phyloP scores from a whole-genome alignment of 2,329 filamentous ascomycete genomes.

The Aspergillus novoparasiticus region DNA sequence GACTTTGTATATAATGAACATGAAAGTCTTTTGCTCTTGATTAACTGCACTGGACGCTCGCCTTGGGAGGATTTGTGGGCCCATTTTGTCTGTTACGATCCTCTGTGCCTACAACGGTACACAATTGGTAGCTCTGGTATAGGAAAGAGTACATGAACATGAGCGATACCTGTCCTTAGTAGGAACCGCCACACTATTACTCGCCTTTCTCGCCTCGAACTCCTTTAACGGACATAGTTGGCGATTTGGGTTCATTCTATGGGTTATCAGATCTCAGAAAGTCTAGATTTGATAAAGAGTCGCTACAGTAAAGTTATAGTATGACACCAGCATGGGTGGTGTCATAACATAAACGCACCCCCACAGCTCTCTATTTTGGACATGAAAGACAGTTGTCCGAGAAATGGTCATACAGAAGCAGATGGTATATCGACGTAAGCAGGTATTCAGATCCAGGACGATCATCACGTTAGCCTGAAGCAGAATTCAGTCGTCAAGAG shows the following conservation, averaged over 20 bases:
- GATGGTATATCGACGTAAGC: neutral
- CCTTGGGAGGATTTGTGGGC: neutral
- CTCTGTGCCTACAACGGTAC: too few relatives aligned
- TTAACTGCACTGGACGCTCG: neutral
- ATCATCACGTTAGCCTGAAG: neutral
- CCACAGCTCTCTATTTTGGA: too few relatives aligned
- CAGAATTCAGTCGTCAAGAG: neutral
- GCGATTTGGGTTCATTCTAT: neutral
- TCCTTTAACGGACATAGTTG: neutral
- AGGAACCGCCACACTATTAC: too few relatives aligned
- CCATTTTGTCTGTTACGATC: neutral
- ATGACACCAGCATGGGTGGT: neutral
- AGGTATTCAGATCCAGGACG: neutral
- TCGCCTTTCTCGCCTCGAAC: neutral
- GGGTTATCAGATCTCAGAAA: neutral
- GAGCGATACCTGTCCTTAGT: neutral
- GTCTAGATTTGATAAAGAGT: neutral
- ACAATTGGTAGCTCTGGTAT: neutral
- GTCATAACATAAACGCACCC: neutral
- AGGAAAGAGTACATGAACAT: neutral
- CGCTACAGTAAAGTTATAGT: neutral
- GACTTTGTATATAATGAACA: too few relatives aligned
- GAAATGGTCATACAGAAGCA: neutral
- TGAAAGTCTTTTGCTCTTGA: neutral
- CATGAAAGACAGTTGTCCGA: neutral